A percentile compares a stretch with the other conserved stretches of the same genome.
phyloP scores from a whole-genome alignment of 305 asterid genomes.

The Monarda citriodora region DNA sequence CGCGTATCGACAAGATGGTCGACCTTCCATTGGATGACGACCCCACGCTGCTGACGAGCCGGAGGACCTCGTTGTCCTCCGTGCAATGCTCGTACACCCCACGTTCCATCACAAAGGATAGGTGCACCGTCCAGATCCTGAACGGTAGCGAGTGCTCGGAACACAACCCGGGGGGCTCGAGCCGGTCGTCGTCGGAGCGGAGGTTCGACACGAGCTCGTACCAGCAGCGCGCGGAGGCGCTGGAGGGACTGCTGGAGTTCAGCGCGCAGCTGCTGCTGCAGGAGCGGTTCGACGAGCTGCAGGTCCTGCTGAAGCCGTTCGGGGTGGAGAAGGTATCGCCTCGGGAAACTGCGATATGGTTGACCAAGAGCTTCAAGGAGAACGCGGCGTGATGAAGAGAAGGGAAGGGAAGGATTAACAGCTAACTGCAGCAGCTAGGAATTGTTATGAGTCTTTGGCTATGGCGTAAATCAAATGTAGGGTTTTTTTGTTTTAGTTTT shows the following conservation, averaged over 20 bases:
- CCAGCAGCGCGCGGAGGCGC: conserved; percentile 96
- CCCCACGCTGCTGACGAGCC: conserved; percentile 26
- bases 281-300: conserved; percentile 90
- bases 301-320: conserved; percentile 88
- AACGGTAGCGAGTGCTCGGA: conserved; percentile 81
- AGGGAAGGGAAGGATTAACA: conserved; percentile 10
- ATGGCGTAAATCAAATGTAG: conserved; percentile 10
- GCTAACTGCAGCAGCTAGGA: conserved; percentile 22
- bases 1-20: conserved; percentile 90
- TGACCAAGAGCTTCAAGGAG: conserved; percentile 97
- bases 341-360: conserved; percentile 97
- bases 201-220: conserved; percentile 82
- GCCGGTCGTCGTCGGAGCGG: conserved; percentile 68
- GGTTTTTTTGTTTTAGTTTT: conserved; percentile 4
- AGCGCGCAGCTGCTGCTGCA: conserved; percentile 93
- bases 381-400: conserved; percentile 23
- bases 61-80: conserved; percentile 51
- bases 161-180: conserved; percentile 52
- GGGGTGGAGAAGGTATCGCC: conserved; percentile 96
- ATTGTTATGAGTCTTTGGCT: neutral
- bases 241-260: conserved; percentile 96
- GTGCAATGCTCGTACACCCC: conserved; percentile 67
- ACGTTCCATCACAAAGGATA: conserved; percentile 73
- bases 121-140: conserved; percentile 60
- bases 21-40: conserved; percentile 64